Evolutionary conservation across 495 filamentous ascomycete species (phyloP).

Genomic region (Jackrogersella minutella): DNA sequence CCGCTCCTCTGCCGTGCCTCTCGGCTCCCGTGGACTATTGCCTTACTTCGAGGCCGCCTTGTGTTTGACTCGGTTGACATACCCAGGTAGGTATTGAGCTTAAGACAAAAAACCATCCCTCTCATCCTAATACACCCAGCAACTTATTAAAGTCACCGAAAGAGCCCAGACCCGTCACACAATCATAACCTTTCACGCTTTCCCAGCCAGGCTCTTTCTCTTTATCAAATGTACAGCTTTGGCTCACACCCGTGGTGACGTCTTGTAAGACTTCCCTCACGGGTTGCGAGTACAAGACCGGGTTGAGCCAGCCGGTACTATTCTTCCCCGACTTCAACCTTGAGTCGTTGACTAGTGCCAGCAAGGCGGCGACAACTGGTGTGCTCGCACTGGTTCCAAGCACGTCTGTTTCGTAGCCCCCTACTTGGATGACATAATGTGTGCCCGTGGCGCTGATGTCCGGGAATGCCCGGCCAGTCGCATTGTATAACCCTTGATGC

Average conservation of each 20-base stretch:
- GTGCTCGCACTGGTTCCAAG: slow-evolving; percentile 53
- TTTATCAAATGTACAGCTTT: slow-evolving; percentile 46
- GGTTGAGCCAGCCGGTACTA: slow-evolving; percentile 52
- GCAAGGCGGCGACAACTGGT: slow-evolving; percentile 52
- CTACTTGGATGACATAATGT: slow-evolving; percentile 48
- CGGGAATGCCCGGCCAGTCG: slow-evolving; percentile 72
- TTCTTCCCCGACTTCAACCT: slow-evolving; percentile 50
- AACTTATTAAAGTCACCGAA: slow-evolving; percentile 49
- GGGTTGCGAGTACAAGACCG: slow-evolving; percentile 43
- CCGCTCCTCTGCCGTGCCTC: slow-evolving; percentile 51
- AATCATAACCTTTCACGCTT: slow-evolving; percentile 48
- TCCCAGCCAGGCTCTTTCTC: slow-evolving; percentile 44
- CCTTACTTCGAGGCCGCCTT: slow-evolving; percentile 42
- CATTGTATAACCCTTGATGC: slow-evolving; percentile 62
- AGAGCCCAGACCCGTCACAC: slow-evolving; percentile 51
- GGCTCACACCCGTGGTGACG: slow-evolving; percentile 45
- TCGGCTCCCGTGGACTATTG: slow-evolving; percentile 44
- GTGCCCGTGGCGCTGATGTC: slow-evolving; percentile 65
- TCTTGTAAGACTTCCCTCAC: slow-evolving; percentile 45
- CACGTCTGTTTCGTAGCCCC: slow-evolving; percentile 44
- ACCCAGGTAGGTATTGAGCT: slow-evolving; percentile 42
- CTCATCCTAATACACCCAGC: slow-evolving; percentile 38
- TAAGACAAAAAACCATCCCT: too few relatives aligned
- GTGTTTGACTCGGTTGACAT: slow-evolving; percentile 52
- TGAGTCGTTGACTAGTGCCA: slow-evolving; percentile 52